Conservation (phyloP, 23 red algal genomes). For the Agarophyton chilense region DNA sequence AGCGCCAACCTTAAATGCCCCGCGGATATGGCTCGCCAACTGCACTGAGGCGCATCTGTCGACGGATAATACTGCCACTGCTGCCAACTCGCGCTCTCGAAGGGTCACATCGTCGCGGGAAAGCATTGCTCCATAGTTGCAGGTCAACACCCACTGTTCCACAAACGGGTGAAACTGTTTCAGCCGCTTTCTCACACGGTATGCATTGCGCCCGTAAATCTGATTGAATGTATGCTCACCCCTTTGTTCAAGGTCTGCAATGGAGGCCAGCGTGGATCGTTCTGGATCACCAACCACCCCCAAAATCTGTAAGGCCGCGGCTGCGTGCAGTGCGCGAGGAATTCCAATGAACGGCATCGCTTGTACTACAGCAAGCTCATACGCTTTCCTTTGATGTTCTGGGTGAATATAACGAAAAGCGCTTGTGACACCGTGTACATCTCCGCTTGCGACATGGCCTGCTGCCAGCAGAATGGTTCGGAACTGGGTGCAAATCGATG, state of each 20-base stretch:
- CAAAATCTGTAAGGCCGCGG: slow-evolving; percentile 59
- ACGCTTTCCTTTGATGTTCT: slow-evolving; percentile 32
- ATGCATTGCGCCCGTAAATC: slow-evolving; percentile 65
- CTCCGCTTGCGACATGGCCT: slow-evolving; percentile 64
- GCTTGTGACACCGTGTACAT: slow-evolving; percentile 42
- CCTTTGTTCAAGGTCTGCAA: not conserved
- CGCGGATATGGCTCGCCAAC: slow-evolving; percentile 70
- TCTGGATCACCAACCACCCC: slow-evolving; percentile 7
- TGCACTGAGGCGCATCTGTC: slow-evolving; percentile 46
- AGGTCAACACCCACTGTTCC: slow-evolving; percentile 76
- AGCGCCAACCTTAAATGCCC: slow-evolving; percentile 64
- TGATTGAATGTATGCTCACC: slow-evolving; percentile 46
- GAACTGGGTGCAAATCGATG: slow-evolving; percentile 43
- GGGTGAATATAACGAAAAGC: slow-evolving; percentile 54
- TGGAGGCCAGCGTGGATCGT: not conserved
- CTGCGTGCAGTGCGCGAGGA: slow-evolving; percentile 71
- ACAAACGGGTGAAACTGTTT: slow-evolving; percentile 65
- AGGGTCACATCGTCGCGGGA: slow-evolving; percentile 47
- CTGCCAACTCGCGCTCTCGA: slow-evolving; percentile 80
- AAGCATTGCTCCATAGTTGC: slow-evolving; percentile 70
- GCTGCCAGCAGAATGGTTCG: slow-evolving; percentile 65
- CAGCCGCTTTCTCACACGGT: slow-evolving; percentile 58
- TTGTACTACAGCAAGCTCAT: slow-evolving; percentile 73
- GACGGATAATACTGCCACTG: slow-evolving; percentile 65
- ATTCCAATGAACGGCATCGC: slow-evolving; percentile 75